Evolutionary conservation across 345 rosid genomes (phyloP).

Genomic region (Physaria fendleri): DNA sequence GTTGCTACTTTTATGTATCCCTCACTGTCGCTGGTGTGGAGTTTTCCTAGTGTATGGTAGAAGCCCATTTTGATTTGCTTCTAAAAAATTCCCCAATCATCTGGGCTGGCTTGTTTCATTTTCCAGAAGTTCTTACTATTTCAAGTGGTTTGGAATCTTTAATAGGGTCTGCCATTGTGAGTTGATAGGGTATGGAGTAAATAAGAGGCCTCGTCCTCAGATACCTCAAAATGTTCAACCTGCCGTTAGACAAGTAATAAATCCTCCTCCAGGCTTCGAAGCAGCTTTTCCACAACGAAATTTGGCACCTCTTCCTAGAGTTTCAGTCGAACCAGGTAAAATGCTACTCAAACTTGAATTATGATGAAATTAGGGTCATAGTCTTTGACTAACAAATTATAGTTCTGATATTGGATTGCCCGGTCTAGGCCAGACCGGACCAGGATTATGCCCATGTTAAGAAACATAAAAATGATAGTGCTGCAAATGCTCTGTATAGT

Average conservation of each 20-base stretch:
- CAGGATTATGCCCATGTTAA: background rate
- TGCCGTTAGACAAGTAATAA: slow-evolving; percentile 24
- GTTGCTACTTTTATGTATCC: background rate
- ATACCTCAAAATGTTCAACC: slow-evolving; percentile 23
- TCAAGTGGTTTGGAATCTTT: slow-evolving; percentile 21
- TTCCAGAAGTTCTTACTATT: slow-evolving; percentile 4
- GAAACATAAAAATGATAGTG: background rate
- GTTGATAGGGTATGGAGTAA: slow-evolving; percentile 67
- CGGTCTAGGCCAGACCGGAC: background rate
- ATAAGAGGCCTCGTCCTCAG: slow-evolving; percentile 37
- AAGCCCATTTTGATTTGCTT: slow-evolving; percentile 8
- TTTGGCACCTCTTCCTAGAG: slow-evolving; percentile 15
- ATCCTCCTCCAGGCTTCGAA: slow-evolving; percentile 26
- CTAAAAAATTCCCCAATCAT: slow-evolving; percentile 2
- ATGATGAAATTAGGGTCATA: slow-evolving; percentile 3
- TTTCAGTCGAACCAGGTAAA: slow-evolving; percentile 35
- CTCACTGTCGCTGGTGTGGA: background rate
- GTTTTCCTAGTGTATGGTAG: slow-evolving; percentile 13
- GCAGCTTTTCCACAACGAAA: slow-evolving; percentile 7
- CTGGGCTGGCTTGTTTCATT: background rate
- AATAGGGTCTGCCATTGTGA: slow-evolving; percentile 72
- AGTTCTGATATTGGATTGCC: background rate
- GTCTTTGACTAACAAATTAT: background rate
- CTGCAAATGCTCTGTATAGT: background rate
- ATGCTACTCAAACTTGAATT: background rate